These are phyloP conservation scores for Dictyostelium discoideum DNA, from an alignment of 78 protist species.

Conservation along the genomic window DNA sequence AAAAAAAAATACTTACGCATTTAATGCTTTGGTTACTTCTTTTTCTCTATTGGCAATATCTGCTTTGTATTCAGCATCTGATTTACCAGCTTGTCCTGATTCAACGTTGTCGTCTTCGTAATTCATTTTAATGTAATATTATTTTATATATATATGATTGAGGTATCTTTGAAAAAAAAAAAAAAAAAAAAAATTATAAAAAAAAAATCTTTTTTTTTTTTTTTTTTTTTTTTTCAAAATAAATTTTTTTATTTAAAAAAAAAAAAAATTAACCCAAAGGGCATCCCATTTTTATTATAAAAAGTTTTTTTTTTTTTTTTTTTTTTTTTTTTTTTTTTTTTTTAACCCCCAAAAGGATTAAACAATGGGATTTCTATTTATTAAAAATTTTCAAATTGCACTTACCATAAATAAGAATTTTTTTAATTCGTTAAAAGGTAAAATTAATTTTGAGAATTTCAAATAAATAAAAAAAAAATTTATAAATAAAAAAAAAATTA, in stretches of 20 bases:
- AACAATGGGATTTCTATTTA: too few species aligned
- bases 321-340: background rate
- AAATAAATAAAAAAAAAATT: too few species aligned
- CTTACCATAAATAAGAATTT: too few species aligned
- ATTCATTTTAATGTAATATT: background rate
- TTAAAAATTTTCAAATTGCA: too few species aligned
- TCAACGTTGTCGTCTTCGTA: slow-evolving; percentile 73
- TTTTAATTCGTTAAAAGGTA: too few species aligned
- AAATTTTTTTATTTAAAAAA: background rate
- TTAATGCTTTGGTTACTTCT: slow-evolving; percentile 56
- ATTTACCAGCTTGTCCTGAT: slow-evolving; percentile 21
- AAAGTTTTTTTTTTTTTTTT: background rate
- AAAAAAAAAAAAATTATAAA: background rate
- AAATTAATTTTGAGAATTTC: too few species aligned
- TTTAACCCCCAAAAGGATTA: too few species aligned
- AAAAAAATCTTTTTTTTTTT: background rate
- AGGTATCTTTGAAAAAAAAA: background rate
- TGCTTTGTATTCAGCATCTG: slow-evolving; percentile 71
- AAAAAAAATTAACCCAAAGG: background rate
- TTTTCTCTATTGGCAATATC: slow-evolving; percentile 57
- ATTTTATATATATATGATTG: background rate
- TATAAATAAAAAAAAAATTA: too few species aligned
- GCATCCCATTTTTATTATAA: background rate
- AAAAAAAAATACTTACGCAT: slow-evolving; percentile 22
- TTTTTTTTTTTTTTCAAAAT: background rate